These are phyloP conservation scores for Filobasidium floriforme DNA, from an alignment of 768 basidiomycete species.

Conservation along the genomic window DNA sequence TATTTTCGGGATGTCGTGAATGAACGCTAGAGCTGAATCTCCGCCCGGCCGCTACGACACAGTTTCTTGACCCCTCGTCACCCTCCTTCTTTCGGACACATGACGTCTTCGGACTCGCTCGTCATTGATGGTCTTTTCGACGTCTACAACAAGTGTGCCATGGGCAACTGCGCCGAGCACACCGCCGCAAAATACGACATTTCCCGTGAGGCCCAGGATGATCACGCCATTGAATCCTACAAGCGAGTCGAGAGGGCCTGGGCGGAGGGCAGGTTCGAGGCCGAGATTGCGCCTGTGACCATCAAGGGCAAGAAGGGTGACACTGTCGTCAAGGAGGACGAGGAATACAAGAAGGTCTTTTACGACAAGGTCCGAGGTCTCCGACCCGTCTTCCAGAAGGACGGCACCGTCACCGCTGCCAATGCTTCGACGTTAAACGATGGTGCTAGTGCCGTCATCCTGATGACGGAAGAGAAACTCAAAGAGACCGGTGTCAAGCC, in stretches of 20 bases:
- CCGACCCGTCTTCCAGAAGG: constrained; percentile 77
- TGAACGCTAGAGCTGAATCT: constrained; percentile 53
- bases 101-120: constrained; percentile 76
- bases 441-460: constrained; percentile 87
- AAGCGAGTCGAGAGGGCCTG: constrained; percentile 85
- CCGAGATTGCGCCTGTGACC: constrained; percentile 82
- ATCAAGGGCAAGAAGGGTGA: constrained; percentile 71
- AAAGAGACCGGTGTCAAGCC: constrained; percentile 84
- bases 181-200: constrained; percentile 75
- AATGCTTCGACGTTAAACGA: constrained; percentile 94
- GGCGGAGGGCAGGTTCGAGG: constrained; percentile 70
- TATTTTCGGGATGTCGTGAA: constrained; percentile 68
- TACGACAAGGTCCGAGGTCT: constrained; percentile 87
- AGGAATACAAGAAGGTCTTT: constrained; percentile 94
- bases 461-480: constrained; percentile 89
- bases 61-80: constrained; percentile 48
- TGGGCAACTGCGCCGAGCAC: constrained; percentile 93
- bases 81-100: constrained; percentile 66
- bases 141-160: constrained; percentile 93
- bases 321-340: constrained; percentile 80
- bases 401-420: constrained; percentile 78
- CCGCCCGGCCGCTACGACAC: constrained; percentile 8
- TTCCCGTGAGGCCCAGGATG: constrained; percentile 77
- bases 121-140: constrained; percentile 92
- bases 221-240: constrained; percentile 90